Evolutionary conservation across 768 basidiomycete species (phyloP), one percentile per base, ranked within the genome.

Genomic region (Leccinum olivaceopallidum): DNA sequence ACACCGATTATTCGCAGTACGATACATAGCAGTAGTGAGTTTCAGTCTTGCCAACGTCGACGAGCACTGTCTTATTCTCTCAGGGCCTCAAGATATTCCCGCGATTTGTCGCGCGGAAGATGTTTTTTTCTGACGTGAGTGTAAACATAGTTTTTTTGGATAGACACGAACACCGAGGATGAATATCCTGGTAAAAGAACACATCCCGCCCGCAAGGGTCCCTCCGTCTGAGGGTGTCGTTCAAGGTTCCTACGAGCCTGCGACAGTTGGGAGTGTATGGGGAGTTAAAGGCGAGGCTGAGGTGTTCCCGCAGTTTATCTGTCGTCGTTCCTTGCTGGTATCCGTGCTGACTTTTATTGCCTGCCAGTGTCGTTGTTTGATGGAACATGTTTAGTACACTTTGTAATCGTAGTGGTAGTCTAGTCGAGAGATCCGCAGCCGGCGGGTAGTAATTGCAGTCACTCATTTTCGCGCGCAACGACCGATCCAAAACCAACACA

Each of bases 271-370:
- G 81, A 85, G 87, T 77, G 86, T 64, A 77, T 91, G 91, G 79
- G 78, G 90, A 88, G 67, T 75, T 82, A 80, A 93, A 93, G 90
- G 90, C 90, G 90, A 93, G 90, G 83, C 90, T 89, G 90, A 92
- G 87, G 79, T 65, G 69, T 75, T 48, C 47, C 47, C 26, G 44
- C 58, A 7, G 9, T 10, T 24, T 42, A 8, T 47, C 30, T 20
- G 39, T 28, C n/a, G 28, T 20, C 12, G 28, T 53, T 6, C 14
- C 22, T 2, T 22, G 39, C 55, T 37, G 48, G 34, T 13, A 6
- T 32, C 24, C 18, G 20, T 6, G 47, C 61, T 68, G 34, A 68
- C 59, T 3, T 22, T 20, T 49, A 47, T 57, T 42, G 6, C 26
- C 14, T 34, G 9, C 36, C 47, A 67, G 65, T 13, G 5, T 14